phyloP scores from a whole-genome alignment of 495 filamentous ascomycete species.

The Aspergillus kassunensis region DNA sequence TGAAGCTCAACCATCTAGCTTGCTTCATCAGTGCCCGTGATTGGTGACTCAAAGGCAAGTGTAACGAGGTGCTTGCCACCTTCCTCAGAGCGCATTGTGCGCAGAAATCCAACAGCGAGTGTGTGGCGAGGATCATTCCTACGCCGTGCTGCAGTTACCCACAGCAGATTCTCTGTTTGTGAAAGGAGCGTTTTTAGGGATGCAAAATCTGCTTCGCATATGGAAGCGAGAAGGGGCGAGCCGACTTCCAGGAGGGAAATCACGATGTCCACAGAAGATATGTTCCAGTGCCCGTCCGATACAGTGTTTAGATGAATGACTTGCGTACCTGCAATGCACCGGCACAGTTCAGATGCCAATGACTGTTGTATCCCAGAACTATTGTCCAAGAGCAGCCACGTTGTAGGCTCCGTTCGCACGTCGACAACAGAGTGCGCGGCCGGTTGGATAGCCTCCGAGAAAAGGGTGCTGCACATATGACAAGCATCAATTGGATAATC shows the following conservation, averaged over 20 bases:
- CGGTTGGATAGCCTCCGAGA: neutral
- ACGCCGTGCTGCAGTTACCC: conserved; percentile 1
- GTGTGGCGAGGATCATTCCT: conserved; percentile 5
- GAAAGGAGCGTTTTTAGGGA: neutral
- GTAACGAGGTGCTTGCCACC: conserved; percentile 19
- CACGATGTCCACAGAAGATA: too few relatives aligned
- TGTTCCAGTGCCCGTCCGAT: neutral
- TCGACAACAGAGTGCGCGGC: neutral
- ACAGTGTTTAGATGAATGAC: neutral
- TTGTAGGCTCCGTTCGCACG: neutral
- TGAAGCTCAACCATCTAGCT: neutral
- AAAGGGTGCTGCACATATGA: neutral
- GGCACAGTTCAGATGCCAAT: neutral
- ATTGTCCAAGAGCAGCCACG: too few relatives aligned
- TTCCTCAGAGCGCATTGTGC: conserved; percentile 7
- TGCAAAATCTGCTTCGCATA: conserved; percentile 2
- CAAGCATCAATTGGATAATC: conserved; percentile 3
- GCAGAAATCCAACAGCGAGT: conserved; percentile 6
- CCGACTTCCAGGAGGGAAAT: neutral
- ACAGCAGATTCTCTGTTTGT: neutral
- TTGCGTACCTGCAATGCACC: neutral
- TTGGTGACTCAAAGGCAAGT: too few relatives aligned
- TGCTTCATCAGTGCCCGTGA: neutral
- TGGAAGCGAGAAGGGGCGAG: neutral
- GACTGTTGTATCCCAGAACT: neutral